Percentiles rank a stretch among this genome's conserved stretches.
Evolutionary conservation across 306 rosid genomes (phyloP).

Genomic region (Medicago truncatula): DNA sequence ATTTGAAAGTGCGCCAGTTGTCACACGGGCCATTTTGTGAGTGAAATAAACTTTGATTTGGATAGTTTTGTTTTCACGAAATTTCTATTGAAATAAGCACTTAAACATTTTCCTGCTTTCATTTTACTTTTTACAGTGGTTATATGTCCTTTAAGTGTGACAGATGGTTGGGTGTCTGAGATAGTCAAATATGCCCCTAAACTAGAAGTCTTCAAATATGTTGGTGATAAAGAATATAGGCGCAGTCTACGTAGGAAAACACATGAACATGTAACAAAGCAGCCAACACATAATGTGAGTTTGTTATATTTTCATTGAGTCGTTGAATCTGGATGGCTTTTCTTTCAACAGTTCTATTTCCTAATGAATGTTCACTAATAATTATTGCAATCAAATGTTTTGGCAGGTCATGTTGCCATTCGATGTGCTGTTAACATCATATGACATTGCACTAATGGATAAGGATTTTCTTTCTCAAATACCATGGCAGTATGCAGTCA

Average conservation of each 20-base stretch:
- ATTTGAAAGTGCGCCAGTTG: conserved; percentile 62
- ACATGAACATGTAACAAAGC: conserved; percentile 55
- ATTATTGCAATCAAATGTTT: conserved; percentile 37
- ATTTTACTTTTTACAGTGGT: conserved; percentile 66
- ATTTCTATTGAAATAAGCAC: conserved; percentile 28
- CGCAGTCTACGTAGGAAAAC: conserved; percentile 59
- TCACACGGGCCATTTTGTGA: conserved; percentile 87
- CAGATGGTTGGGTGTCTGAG: conserved; percentile 92
- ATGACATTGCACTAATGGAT: conserved; percentile 84
- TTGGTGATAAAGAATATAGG: conserved; percentile 85
- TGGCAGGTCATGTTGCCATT: conserved; percentile 78
- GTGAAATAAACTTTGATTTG: conserved; percentile 50
- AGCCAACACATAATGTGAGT: conserved; percentile 59
- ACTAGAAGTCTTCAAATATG: conserved; percentile 69
- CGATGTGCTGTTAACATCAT: conserved; percentile 85
- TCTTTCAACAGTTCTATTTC: conserved; percentile 16
- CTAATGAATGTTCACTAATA: conserved; percentile 25
- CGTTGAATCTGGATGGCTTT: conserved; percentile 9
- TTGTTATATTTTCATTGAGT: conserved; percentile 19
- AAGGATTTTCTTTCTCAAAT: conserved; percentile 95
- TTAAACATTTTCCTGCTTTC: conserved; percentile 28
- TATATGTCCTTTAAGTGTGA: conserved; percentile 90
- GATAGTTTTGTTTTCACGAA: conserved; percentile 21
- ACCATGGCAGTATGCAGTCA: conserved; percentile 88
- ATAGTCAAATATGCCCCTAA: conserved; percentile 73